These are phyloP conservation scores for Fusarium subglutinans DNA, from an alignment of 2,329 filamentous ascomycete species.

Conservation along the genomic window DNA sequence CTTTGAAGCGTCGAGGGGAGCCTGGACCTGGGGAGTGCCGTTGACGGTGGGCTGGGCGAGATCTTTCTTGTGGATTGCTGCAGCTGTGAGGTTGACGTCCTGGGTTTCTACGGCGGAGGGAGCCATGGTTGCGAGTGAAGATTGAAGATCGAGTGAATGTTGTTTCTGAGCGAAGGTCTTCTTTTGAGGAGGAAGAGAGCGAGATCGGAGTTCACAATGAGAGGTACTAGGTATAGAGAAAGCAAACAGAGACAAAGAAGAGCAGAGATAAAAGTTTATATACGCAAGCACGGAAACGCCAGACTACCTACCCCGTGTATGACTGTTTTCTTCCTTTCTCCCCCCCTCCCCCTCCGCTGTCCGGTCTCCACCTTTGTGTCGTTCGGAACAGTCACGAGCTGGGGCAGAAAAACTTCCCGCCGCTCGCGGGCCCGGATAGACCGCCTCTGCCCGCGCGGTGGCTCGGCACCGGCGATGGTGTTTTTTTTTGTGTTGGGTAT, in stretches of 20 bases:
- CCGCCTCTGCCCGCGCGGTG: slow-evolving; percentile 42
- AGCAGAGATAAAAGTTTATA: slow-evolving; percentile 12
- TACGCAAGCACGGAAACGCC: not conserved
- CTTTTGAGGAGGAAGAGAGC: not conserved
- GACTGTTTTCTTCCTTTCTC: not conserved
- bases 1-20: slow-evolving; percentile 70
- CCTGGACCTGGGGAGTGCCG: slow-evolving; percentile 56
- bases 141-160: not conserved
- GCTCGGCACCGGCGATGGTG: slow-evolving; percentile 35
- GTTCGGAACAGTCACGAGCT: slow-evolving; percentile 10
- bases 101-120: slow-evolving; percentile 58
- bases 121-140: slow-evolving; percentile 48
- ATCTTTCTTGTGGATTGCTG: slow-evolving; percentile 62
- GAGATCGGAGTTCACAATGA: not conserved
- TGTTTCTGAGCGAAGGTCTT: not conserved
- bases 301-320: not conserved
- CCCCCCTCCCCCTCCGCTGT: not conserved
- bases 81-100: slow-evolving; percentile 61
- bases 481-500: not conserved
- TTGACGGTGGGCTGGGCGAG: slow-evolving; percentile 47
- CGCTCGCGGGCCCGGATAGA: slow-evolving; percentile 31
- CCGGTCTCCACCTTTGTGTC: slow-evolving; percentile 12
- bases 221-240: not conserved
- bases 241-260: not conserved
- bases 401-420: slow-evolving; percentile 19